A percentile compares a stretch with the other conserved stretches of the same genome.
phyloP scores from a whole-genome alignment of 345 rosid genomes.

The Theobroma cacao region DNA sequence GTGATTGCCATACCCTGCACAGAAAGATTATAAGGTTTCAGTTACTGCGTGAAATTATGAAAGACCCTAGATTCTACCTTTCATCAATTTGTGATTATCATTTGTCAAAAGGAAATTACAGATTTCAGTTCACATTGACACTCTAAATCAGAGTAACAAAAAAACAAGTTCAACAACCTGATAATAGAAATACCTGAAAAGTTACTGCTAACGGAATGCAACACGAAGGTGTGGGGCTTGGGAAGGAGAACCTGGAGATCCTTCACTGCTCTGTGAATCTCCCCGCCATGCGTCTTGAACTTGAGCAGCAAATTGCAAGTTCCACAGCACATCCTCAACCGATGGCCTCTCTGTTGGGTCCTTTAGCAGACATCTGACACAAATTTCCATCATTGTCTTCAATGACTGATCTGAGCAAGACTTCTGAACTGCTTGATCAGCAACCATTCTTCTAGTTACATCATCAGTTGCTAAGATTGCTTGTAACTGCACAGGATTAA shows the following conservation, averaged over 20 bases:
- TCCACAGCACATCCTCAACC: slow-evolving; percentile 88
- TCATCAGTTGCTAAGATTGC: slow-evolving; percentile 45
- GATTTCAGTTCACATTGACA: not conserved
- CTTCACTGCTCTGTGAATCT: slow-evolving; percentile 67
- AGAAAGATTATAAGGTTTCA: not conserved
- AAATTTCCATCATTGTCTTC: slow-evolving; percentile 78
- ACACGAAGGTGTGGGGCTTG: slow-evolving; percentile 22
- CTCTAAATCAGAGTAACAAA: not conserved
- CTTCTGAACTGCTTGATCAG: slow-evolving; percentile 56
- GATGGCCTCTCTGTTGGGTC: slow-evolving; percentile 70
- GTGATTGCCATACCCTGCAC: slow-evolving; percentile 17
- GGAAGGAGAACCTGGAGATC: slow-evolving; percentile 49
- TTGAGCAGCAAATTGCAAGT: slow-evolving; percentile 93
- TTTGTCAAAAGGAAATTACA: not conserved
- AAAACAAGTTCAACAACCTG: not conserved
- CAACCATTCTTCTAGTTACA: slow-evolving; percentile 50
- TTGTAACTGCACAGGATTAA: slow-evolving; percentile 48
- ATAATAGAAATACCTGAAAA: slow-evolving; percentile 14
- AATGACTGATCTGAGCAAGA: slow-evolving; percentile 72
- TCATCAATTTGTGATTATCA: not conserved
- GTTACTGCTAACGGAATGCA: slow-evolving; percentile 21
- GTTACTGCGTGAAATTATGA: not conserved
- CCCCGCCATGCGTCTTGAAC: slow-evolving; percentile 65
- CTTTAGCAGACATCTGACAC: slow-evolving; percentile 63
- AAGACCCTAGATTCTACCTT: not conserved